phyloP scores from a whole-genome alignment of 495 filamentous ascomycete genomes.

The Opeltia flavorubescens region DNA sequence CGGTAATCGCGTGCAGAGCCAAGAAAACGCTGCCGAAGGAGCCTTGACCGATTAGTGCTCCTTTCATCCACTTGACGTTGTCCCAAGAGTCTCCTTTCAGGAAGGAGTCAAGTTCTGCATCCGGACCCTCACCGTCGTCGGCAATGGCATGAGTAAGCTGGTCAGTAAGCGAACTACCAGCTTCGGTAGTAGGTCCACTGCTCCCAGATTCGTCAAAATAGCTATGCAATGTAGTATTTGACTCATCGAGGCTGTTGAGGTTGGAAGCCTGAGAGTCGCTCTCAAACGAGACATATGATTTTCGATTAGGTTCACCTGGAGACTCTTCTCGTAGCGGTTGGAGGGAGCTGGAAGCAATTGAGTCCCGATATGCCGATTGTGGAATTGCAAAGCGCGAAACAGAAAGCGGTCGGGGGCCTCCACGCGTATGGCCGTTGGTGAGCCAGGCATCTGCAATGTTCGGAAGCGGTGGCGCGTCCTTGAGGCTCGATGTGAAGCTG shows the following conservation, averaged over 20 bases:
- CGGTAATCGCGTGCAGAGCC: conserved; percentile 90
- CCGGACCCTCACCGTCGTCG: conserved; percentile 76
- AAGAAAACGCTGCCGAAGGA: conserved; percentile 96
- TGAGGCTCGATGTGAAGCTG: conserved; percentile 80
- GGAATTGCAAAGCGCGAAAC: conserved; percentile 44
- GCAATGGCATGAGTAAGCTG: conserved; percentile 44
- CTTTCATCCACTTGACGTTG: conserved; percentile 97
- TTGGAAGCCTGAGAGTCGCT: conserved; percentile 53
- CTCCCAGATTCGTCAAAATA: conserved; percentile 76
- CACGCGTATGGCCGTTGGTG: conserved; percentile 31
- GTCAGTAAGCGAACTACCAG: conserved; percentile 55
- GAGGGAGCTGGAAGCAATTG: conserved; percentile 72
- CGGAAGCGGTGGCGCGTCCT: conserved; percentile 84
- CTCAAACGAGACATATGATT: conserved; percentile 93
- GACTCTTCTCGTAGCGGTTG: conserved; percentile 88
- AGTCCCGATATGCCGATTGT: conserved; percentile 61
- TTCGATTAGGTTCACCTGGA: conserved; percentile 74
- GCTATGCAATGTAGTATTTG: conserved; percentile 51
- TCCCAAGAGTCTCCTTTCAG: conserved; percentile 87
- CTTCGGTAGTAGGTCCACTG: conserved; percentile 46
- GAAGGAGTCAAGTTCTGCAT: conserved; percentile 66
- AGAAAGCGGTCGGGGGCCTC: conserved; percentile 44
- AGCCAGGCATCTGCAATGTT: conserved; percentile 92
- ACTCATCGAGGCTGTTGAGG: conserved; percentile 50
- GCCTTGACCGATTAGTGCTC: conserved; percentile 88